A percentile compares a stretch with the other conserved stretches of the same genome.
Conservation (phyloP, 78 protist genomes). For the Planoprotostelium fungivorum region DNA sequence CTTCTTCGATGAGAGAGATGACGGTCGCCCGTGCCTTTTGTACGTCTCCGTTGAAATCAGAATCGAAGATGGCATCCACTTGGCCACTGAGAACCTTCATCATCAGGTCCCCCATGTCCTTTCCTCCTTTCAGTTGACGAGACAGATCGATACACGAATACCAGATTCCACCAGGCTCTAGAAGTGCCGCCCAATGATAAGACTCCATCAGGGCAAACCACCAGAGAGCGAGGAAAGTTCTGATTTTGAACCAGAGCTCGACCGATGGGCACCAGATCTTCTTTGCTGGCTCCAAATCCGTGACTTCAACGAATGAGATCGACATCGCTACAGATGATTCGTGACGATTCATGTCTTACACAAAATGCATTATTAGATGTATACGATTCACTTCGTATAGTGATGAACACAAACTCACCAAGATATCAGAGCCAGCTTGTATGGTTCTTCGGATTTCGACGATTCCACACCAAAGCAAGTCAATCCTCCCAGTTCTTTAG, state of each 20-base stretch:
- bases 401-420: background rate
- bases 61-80: background rate
- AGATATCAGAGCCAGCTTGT: background rate
- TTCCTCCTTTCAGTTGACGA: background rate
- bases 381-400: no score
- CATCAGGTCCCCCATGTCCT: background rate
- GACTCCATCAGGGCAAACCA: background rate
- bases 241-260: background rate
- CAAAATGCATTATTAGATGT: no score
- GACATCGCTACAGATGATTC: no score
- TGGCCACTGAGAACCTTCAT: background rate
- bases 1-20: background rate
- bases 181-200: background rate
- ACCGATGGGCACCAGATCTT: background rate
- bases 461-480: background rate
- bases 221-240: background rate
- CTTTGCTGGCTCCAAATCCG: background rate
- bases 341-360: no score
- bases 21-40: background rate
- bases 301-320: background rate
- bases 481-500: background rate
- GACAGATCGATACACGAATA: background rate
- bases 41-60: background rate
- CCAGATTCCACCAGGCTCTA: background rate
- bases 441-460: background rate